These are phyloP conservation scores for Oxytropis ochrocephala DNA, from an alignment of 306 rosid species.

Conservation along the genomic window DNA sequence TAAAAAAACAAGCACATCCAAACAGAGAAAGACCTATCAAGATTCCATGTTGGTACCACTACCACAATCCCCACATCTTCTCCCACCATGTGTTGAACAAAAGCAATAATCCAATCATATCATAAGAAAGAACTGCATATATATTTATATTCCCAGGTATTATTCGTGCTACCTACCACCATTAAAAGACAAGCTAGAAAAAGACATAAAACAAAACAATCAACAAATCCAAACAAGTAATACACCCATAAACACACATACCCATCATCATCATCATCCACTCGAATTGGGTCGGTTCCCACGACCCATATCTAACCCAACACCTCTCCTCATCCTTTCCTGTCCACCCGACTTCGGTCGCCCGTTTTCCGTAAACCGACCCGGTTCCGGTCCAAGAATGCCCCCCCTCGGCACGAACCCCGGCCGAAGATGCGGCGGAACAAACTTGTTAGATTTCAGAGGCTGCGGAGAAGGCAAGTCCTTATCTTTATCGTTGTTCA, in stretches of 20 bases:
- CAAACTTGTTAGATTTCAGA: slow-evolving; percentile 50
- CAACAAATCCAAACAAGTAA: not conserved
- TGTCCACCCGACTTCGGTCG: slow-evolving; percentile 65
- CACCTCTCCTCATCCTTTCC: slow-evolving; percentile 43
- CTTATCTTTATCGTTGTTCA: slow-evolving; percentile 30
- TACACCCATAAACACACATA: not conserved
- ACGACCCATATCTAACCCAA: slow-evolving; percentile 39
- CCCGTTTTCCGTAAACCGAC: slow-evolving; percentile 35
- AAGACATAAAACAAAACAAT: not conserved
- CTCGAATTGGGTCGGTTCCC: slow-evolving; percentile 38
- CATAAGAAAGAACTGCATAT: not conserved
- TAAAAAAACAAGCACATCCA: no score
- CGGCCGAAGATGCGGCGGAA: slow-evolving; percentile 85
- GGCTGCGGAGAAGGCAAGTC: slow-evolving; percentile 19
- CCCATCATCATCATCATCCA: slow-evolving; percentile 33
- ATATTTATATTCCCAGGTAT: not conserved
- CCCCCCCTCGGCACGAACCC: slow-evolving; percentile 57
- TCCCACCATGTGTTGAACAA: no score
- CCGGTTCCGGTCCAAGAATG: slow-evolving; percentile 29
- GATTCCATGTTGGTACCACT: no score
- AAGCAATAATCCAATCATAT: no score
- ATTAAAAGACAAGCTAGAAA: not conserved
- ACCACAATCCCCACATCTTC: no score
- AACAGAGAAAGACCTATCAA: no score
- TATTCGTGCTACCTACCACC: not conserved